Conservation (phyloP, 1,139 yeast species). For the Geotrichum bryndzae region DNA sequence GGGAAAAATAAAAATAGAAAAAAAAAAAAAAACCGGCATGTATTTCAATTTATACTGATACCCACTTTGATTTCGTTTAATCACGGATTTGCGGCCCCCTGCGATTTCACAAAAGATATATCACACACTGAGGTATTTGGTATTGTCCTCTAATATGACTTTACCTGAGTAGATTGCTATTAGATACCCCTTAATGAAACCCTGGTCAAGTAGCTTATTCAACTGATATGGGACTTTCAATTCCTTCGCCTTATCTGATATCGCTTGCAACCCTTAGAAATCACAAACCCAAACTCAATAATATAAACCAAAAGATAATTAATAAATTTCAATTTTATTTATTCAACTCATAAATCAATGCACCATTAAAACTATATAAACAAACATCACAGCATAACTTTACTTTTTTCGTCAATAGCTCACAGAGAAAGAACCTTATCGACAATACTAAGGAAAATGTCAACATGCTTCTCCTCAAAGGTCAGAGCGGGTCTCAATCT, state of each 20-base stretch:
- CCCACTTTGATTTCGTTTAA: neutral
- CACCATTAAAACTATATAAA: neutral
- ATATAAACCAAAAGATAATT: neutral
- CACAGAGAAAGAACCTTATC: slow-evolving; percentile 25
- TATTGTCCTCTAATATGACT: too few relatives aligned
- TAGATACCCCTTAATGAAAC: too few relatives aligned
- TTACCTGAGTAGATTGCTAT: too few relatives aligned
- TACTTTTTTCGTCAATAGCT: neutral
- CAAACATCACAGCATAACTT: neutral
- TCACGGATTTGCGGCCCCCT: too few relatives aligned
- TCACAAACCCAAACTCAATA: neutral
- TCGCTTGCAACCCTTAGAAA: neutral
- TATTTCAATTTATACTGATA: neutral
- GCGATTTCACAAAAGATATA: too few relatives aligned
- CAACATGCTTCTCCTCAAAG: slow-evolving; percentile 73
- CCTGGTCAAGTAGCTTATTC: too few relatives aligned
- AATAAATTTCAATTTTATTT: neutral
- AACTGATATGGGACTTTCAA: too few relatives aligned
- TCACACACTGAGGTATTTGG: too few relatives aligned
- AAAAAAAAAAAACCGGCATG: neutral
- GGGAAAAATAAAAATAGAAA: neutral
- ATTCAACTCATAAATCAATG: neutral
- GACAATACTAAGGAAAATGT: slow-evolving; percentile 44
- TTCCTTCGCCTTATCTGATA: neutral
- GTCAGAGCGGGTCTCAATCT: slow-evolving; percentile 73